Evolutionary conservation across 2,329 filamentous ascomycete species (phyloP), one percentile per base, ranked within the genome.

Genomic region (Fusarium xyrophilum): DNA sequence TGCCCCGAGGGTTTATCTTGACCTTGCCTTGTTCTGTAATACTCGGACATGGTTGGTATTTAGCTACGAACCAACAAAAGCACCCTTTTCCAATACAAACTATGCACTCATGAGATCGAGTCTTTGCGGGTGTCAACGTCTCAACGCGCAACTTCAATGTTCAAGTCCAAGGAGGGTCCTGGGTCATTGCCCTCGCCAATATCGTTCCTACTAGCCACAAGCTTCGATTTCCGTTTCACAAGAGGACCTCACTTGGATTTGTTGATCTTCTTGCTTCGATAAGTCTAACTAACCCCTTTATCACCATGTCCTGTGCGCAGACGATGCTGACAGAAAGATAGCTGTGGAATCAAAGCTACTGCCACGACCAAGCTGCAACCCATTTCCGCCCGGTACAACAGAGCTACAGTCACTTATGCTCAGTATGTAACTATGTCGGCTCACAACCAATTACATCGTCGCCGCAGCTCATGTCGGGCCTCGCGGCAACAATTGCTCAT

Each of bases 21-120:
- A 9, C n/a, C 43, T 21, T 30, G 11, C 9, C 14, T 21, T 9
- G n/a, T 7, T 47, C 27, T 46, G 10, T 0, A 15, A 32, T 47
- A 1, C 10, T 21, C 43, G 2, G 0, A 0, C 5, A 23, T 17
- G 27, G n/a, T 12, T 32, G n/a, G n/a, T 0, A 23, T 23, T 32
- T 10, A 47, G 27, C 15, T 17, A 11, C 9, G 6, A 13, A 19
- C 8, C 3, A 23, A 6, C 3, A 13, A 15, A 12, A 13, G 4
- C 14, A 6, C 3, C 7, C 6, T 38, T n/a, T n/a, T n/a, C 1
- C 3, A 6, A 4, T 1, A 1, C 33, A 6, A 14, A 17, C 5
- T 8, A 23, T 17, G 9, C 2, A 13, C 5, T 19, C 17, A 4
- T 36, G 7, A 6, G 15, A 15, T 17, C 10, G 23, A 17, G 7